Base-by-base conservation (phyloP, 2,329 filamentous ascomycete genomes). In the Phaeosphaeria sp. region DNA sequence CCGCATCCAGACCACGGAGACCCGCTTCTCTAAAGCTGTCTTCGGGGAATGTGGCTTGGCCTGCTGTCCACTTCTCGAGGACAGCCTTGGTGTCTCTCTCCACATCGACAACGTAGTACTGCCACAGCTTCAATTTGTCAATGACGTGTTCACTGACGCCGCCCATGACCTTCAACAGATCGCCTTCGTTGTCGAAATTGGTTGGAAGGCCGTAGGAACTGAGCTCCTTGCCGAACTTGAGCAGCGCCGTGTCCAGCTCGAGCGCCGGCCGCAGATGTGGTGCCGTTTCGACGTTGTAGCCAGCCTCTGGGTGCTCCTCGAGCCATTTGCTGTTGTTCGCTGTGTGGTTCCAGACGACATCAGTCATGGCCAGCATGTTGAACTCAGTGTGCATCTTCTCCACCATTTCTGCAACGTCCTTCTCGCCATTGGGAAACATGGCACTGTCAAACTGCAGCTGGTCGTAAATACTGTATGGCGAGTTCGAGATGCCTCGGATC, bases 321-420 rank as follows among this genome's bases (percentile, higher is more conserved):
- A 99, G 85, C 95, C 95, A 99, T 69, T 90, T 87, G 78, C 91
- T 96, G 79, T 98, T 98, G 81, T 97, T 87, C 6, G 95, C 94
- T 3, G 95, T 99, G 80, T 99, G 95, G 73, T 99, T 99, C 83
- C 95, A 93, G 45, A 99, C 96, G 60, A 99, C 94, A 75, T 99
- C 95, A 1, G 94, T 97, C 80, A 99, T 79, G 60, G 91, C 92
- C 55, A 99, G 83, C 53, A 99, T 82, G 2, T 91, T 91, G 76
- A 96, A 89, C 51, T 96, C 89, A 51, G 89, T 84, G 77, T 97
- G 91, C 84, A 99, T 90, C 73, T 87, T 93, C 44, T 86, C 78
- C 18, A 96, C 87, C 82, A 99, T 83, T 47, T 87, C 84, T 56
- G 88, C 83, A 54, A 98, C 84, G 74, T 98, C 93, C 57, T 87